Base-by-base conservation (phyloP, 2,329 filamentous ascomycete genomes). In the Fusarium continuum region DNA sequence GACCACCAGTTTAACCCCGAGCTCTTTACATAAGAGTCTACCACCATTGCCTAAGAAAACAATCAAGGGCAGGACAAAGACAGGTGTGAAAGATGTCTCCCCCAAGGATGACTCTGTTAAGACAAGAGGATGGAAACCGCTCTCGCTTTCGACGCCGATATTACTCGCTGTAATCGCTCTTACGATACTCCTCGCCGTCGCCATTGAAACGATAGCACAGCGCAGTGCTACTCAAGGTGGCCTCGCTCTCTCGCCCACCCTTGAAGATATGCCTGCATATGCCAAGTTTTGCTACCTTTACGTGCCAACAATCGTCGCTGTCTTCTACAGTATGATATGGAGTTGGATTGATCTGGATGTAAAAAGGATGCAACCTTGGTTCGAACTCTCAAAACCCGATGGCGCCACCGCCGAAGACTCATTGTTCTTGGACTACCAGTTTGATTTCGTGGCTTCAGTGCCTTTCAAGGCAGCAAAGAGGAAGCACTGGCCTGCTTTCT, bases 351-450 rank as follows among this genome's bases (percentile, higher is more conserved):
- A 89, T 45, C 69, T 88, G 0, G 84, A 89, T 29, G 74, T 79
- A 0, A 86, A 87, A 55, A 66, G 87, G 0, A 74, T 88, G 38
- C 85, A 89, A 28, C 86, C 86, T 0, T 89, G 82, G 76, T 80
- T 86, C 10, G 83, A 88, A 19, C 50, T 89, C 1, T 86, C 84
- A 0, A 81, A 78, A 9, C 13, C 64, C 0, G 63, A 69, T 0
- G 85, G 85, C 0, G 82, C 82, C 0, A 64, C 63, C 0, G 83
- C 77, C 0, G 71, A 75, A 6, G 65, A 83, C 1, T 85, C 83
- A 0, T 14, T 89, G 0, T 72, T 86, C 0, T 43, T 89, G 0
- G 76, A 81, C 0, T 89, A 89, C 31, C 85, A 85, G 0, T 75
- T 71, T 1, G 73, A 76, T 0, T 80, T 80, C 9, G 64, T 79